Conservation (phyloP, 495 filamentous ascomycete species). For the Trichoderma virens region DNA sequence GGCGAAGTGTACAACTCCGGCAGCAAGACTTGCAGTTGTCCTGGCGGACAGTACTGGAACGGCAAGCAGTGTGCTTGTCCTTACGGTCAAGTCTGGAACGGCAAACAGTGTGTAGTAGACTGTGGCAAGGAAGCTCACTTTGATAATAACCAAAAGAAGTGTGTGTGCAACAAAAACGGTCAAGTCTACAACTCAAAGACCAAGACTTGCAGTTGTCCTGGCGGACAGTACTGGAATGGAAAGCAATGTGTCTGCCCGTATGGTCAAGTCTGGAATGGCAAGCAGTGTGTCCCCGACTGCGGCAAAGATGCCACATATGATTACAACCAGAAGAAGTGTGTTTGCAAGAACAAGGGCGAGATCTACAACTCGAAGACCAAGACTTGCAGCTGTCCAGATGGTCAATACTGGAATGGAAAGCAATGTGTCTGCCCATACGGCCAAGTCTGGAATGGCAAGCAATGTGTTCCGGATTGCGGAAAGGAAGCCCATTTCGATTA, state of each 20-base stretch:
- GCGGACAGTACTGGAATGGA: neutral
- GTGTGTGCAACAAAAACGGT: slow-evolving; percentile 11
- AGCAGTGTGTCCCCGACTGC: neutral
- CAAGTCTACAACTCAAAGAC: neutral
- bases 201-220: neutral
- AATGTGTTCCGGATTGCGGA: neutral
- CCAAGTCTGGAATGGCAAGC: neutral
- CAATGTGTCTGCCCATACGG: neutral
- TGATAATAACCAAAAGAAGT: neutral
- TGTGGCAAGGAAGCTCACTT: slow-evolving; percentile 9
- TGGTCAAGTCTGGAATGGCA: neutral
- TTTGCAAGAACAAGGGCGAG: slow-evolving; percentile 10
- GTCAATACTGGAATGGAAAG: slow-evolving; percentile 1
- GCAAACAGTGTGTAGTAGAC: neutral
- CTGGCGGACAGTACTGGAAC: neutral
- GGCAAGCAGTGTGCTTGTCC: slow-evolving; percentile 7
- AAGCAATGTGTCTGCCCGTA: neutral
- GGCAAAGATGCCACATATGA: slow-evolving; percentile 7
- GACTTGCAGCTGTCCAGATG: slow-evolving; percentile 3
- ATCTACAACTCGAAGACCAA: neutral
- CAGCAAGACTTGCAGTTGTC: neutral
- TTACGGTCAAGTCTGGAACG: neutral
- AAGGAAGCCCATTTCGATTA: slow-evolving; percentile 7
- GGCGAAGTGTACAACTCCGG: neutral
- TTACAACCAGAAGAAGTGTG: neutral